Evolutionary conservation across 2,329 filamentous ascomycete genomes (phyloP).

Genomic region (Venturia carpophila): DNA sequence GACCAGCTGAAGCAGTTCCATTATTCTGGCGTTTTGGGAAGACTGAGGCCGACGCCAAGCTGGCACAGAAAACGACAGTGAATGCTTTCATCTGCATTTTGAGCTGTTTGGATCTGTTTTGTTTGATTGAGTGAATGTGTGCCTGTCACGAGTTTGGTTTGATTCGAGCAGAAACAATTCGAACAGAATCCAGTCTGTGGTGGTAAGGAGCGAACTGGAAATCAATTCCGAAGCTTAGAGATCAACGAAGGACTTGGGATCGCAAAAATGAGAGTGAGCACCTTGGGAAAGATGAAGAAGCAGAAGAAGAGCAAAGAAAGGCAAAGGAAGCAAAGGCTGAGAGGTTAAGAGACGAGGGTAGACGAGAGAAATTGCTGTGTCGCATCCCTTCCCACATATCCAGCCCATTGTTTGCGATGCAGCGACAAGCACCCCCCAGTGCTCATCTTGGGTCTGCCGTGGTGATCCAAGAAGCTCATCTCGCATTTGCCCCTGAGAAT

Average conservation of each 20-base stretch:
- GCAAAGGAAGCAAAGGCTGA: not conserved
- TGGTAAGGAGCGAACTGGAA: conserved; percentile 7
- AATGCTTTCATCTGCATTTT: conserved; percentile 8
- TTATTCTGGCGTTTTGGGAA: conserved; percentile 2
- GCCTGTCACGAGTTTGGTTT: not conserved
- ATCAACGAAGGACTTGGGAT: not conserved
- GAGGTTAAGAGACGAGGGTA: conserved; percentile 8
- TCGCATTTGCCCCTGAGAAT: conserved; percentile 1
- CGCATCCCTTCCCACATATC: conserved; percentile 1
- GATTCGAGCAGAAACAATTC: not conserved
- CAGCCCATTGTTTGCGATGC: conserved; percentile 7
- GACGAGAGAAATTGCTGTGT: conserved; percentile 5
- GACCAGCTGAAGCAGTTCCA: not conserved
- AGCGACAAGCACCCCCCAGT: conserved; percentile 4
- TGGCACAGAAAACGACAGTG: not conserved
- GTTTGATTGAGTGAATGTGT: not conserved
- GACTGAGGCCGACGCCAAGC: conserved; percentile 2
- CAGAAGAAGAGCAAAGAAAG: not conserved
- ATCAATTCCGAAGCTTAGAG: conserved; percentile 2
- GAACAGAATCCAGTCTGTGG: conserved; percentile 12
- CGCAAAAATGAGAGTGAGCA: conserved; percentile 1
- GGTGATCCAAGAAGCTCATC: not conserved
- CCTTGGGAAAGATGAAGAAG: conserved; percentile 9
- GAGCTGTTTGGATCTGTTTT: not conserved
- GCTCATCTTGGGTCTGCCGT: conserved; percentile 1